These are phyloP conservation scores for Epichloe typhina DNA, from an alignment of 2,329 filamentous ascomycete species.

Conservation along the genomic window DNA sequence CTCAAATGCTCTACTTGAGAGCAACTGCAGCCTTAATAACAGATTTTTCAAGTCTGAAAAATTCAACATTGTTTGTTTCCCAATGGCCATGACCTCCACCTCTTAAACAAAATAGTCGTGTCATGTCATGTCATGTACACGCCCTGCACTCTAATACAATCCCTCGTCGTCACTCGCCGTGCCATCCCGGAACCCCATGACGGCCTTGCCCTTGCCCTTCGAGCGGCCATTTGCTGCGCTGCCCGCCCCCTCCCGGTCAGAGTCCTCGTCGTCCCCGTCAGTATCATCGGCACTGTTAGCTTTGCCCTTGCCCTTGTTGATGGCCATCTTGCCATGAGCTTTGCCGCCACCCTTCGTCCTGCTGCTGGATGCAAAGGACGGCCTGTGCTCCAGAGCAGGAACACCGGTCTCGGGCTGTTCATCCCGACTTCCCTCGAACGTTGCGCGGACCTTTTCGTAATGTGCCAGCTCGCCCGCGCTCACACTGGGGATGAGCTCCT, in stretches of 20 bases:
- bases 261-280: constrained; percentile 19
- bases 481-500: constrained; percentile 84
- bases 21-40: neutral
- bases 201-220: constrained; percentile 46
- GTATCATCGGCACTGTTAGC: constrained; percentile 12
- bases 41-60: neutral
- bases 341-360: constrained; percentile 7
- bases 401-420: constrained; percentile 14
- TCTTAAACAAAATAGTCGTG: neutral
- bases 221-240: constrained; percentile 19
- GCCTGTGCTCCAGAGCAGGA: neutral
- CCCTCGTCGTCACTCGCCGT: constrained; percentile 44
- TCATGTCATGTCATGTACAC: constrained; percentile 6
- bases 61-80: neutral
- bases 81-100: neutral
- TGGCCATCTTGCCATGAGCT: constrained; percentile 24
- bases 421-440: constrained; percentile 55
- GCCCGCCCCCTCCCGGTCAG: constrained; percentile 14
- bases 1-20: neutral
- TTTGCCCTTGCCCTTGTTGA: constrained; percentile 21
- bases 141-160: constrained; percentile 30
- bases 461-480: constrained; percentile 84
- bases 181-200: constrained; percentile 37
- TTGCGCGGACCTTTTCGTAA: constrained; percentile 70
- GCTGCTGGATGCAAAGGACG: constrained; percentile 15